These are phyloP conservation scores for Penicillium daleae DNA, from an alignment of 495 filamentous ascomycete species.

Conservation along the genomic window DNA sequence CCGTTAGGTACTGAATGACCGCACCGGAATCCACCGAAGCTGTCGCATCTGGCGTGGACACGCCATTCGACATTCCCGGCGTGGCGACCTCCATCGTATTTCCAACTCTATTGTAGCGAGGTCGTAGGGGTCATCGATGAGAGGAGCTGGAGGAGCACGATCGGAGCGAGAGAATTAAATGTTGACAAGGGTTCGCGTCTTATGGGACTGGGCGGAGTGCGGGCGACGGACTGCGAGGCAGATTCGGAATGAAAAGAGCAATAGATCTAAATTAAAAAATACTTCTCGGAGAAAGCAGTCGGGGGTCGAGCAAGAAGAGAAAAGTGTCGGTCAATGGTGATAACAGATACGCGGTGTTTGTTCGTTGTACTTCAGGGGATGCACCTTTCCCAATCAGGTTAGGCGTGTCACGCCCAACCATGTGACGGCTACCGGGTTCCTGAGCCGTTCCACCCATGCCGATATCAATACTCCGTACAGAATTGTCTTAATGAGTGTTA, in stretches of 20 bases:
- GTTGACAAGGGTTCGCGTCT: slow-evolving; percentile 29
- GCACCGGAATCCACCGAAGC: slow-evolving; percentile 58
- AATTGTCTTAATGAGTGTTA: neutral
- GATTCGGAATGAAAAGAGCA: slow-evolving; percentile 8
- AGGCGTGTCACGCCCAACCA: slow-evolving; percentile 31
- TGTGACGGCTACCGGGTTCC: slow-evolving; percentile 25
- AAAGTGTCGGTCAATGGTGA: slow-evolving; percentile 19
- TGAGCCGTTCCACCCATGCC: slow-evolving; percentile 7
- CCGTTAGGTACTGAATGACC: slow-evolving; percentile 78
- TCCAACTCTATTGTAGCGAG: slow-evolving; percentile 28
- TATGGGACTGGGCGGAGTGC: slow-evolving; percentile 4
- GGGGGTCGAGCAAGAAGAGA: slow-evolving; percentile 16
- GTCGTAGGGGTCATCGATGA: slow-evolving; percentile 39
- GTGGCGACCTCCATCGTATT: slow-evolving; percentile 56
- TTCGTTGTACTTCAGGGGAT: slow-evolving; percentile 41
- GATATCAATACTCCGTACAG: too few species aligned
- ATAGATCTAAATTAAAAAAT: slow-evolving; percentile 26
- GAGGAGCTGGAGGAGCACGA: slow-evolving; percentile 22
- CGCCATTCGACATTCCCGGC: slow-evolving; percentile 51
- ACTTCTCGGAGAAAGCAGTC: slow-evolving; percentile 8
- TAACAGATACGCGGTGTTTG: slow-evolving; percentile 36
- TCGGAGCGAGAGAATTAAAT: slow-evolving; percentile 25
- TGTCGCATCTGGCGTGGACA: slow-evolving; percentile 42
- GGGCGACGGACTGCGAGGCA: slow-evolving; percentile 10
- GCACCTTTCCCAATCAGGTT: slow-evolving; percentile 27